phyloP scores from a whole-genome alignment of 495 filamentous ascomycete species.

The Clohesyomyces aquaticus region DNA sequence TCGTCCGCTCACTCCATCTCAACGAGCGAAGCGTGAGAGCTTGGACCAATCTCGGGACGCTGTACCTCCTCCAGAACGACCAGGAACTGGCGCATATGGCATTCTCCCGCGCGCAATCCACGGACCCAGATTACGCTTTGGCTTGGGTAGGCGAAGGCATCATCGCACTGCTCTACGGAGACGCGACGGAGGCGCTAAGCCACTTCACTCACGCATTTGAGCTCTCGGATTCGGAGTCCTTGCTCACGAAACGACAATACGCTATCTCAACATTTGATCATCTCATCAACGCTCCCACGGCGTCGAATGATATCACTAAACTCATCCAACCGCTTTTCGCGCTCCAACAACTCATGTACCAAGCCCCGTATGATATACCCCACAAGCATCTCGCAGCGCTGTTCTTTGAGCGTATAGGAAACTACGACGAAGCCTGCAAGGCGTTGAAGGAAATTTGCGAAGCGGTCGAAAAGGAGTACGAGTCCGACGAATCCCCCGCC shows the following conservation, averaged over 20 bases:
- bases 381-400: conserved; percentile 79
- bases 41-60: conserved; percentile 88
- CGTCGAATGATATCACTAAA: conserved; percentile 63
- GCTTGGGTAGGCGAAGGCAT: conserved; percentile 95
- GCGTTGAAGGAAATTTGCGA: conserved; percentile 68
- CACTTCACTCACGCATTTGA: conserved; percentile 97
- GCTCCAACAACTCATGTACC: conserved; percentile 73
- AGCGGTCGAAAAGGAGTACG: conserved; percentile 76
- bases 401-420: conserved; percentile 75
- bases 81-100: conserved; percentile 80
- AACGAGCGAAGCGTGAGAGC: conserved; percentile 80
- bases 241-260: conserved; percentile 74
- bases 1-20: conserved; percentile 90
- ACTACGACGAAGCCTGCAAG: conserved; percentile 64
- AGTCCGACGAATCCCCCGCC: conserved; percentile 72
- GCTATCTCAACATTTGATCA: conserved; percentile 78
- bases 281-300: conserved; percentile 58
- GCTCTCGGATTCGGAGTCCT: conserved; percentile 75
- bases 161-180: conserved; percentile 73
- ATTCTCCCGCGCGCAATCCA: conserved; percentile 88
- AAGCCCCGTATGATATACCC: conserved; percentile 66
- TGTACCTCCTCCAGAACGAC: conserved; percentile 85
- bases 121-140: conserved; percentile 86
- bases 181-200: conserved; percentile 72
- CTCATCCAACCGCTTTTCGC: conserved; percentile 83